Base-by-base conservation (phyloP, 2,329 filamentous ascomycete genomes). In the Ascochyta koolunga region DNA sequence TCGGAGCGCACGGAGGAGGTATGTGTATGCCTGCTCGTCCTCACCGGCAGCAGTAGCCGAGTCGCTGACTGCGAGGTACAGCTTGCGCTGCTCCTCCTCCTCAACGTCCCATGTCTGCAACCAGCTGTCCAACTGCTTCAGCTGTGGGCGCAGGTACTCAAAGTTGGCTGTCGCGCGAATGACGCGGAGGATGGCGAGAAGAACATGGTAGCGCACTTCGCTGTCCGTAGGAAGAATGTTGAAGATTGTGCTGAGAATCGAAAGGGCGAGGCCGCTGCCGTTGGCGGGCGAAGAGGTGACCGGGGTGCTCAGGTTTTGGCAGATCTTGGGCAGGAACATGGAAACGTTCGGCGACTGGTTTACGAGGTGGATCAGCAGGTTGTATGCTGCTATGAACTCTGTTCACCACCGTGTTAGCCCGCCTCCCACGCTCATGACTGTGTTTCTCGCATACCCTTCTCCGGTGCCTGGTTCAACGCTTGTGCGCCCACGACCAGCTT, bases 321-420 rank as follows among this genome's bases (percentile, higher is more conserved):
- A 98, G 70, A 99, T 88, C 68, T 85, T 85, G 55, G 91, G 89
- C 63, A 99, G 87, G 80, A 95, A 89, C 78, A 89, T 90, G 77
- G 91, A 89, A 64, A 89, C 85, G 67, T 93, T 90, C 68, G 89
- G 86, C 56, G 92, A 91, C 79, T 96, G 91, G 69, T 91, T 84
- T 65, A 96, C 86, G 56, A 99, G 88, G 81, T 97, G 91, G 72
- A 98, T 88, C 76, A 99, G 88, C 67, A 98, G 89, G 80, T 99
- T 98, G 81, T 97, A 97, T 58, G 93, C 91, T 55, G 93, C 89
- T 57, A 91, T 93, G 76, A 97, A 95, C 78, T 98, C 93, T 87
- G 71, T 62, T 55, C 40, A 54, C 50, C 46, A 55, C 55, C 59
- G 45, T 64, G 62, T 74, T 63, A 75, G 65, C 63, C 54, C 38